Base-by-base conservation (phyloP, 768 basidiomycete species). In the Suillus americanus region DNA sequence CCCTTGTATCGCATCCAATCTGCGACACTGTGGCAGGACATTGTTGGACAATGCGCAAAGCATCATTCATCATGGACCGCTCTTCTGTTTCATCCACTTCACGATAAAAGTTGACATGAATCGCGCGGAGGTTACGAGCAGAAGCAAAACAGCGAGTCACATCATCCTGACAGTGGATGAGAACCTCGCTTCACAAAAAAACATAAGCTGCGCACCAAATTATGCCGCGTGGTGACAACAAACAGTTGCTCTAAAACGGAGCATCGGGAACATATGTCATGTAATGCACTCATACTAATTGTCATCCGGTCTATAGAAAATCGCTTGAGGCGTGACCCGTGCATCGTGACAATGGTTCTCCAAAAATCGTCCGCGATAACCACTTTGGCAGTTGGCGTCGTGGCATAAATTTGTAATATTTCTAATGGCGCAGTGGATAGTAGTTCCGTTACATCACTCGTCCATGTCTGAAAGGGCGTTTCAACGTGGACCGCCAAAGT, bases 301-400 rank as follows among this genome's bases (percentile, higher is more conserved):
- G 80, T 76, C 80, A 90, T 86, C 33, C 89, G 80, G 69, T 91
- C 85, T 2, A 91, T 81, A 14, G 87, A 88, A 66, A 93, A 84
- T 13, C 82, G 78, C 33, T 71, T 78, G 6, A 94, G 79, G 18
- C 81, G 80, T 18, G 71, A 68, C 0, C 84, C 82, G 62, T 92
- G 91, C 10, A 70, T 70, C 3, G 72, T 46, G 13, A 89, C 78
- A 3, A 94, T 73, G 4, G 75, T 70, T 12, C 67, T 67, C 81
- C 87, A 89, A 61, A 92, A 85, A 5, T 73, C 72, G 30, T 84
- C 80, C 8, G 79, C 77, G 20, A 82, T 75, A 0, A 72, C 73
- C 5, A 76, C 73, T 59, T 82, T 78, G 55, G 78, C 74, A 45
- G 78, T 79, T 5, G 75, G 74, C 2, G 79, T 79, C 1, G 83